These are phyloP conservation scores for Plasmodium ovale DNA, from an alignment of 169 alveolate genomes.

Conservation along the genomic window DNA sequence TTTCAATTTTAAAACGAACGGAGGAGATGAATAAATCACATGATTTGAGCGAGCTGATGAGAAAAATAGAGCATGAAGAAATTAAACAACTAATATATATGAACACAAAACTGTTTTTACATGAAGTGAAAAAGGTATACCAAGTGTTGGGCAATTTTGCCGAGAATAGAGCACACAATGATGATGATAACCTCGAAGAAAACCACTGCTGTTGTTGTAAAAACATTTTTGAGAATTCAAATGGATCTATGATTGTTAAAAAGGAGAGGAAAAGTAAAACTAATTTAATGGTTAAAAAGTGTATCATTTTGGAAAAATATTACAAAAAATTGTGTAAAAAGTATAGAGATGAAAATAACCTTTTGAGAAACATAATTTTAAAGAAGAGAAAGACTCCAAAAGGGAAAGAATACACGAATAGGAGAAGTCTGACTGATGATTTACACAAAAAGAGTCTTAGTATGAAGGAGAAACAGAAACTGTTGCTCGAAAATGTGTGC, in stretches of 20 bases:
- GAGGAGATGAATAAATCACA: slow-evolving; percentile 22
- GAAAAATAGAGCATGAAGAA: slow-evolving; percentile 41
- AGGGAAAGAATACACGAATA: too few relatives aligned
- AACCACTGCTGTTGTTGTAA: neutral
- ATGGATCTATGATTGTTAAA: neutral
- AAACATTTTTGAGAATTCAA: neutral
- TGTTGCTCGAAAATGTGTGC: too few relatives aligned
- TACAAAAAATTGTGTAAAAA: slow-evolving; percentile 30
- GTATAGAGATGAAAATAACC: slow-evolving; percentile 32
- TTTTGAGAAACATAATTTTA: neutral
- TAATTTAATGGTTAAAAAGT: slow-evolving; percentile 7
- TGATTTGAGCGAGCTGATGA: slow-evolving; percentile 13
- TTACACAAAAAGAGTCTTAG: too few relatives aligned
- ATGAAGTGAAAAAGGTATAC: slow-evolving; percentile 18
- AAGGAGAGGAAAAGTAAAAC: neutral
- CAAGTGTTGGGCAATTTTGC: neutral
- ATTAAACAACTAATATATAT: slow-evolving; percentile 17
- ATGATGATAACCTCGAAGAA: neutral
- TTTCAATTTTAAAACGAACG: neutral
- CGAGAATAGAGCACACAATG: neutral
- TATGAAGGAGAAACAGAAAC: too few relatives aligned
- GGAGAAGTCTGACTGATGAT: too few relatives aligned
- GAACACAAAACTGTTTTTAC: neutral
- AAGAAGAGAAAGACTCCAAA: neutral
- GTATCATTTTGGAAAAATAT: slow-evolving; percentile 27